Evolutionary conservation across 179 eudicot species (phyloP), one percentile per base, ranked within the genome.

Genomic region (Amaranthus tricolor): DNA sequence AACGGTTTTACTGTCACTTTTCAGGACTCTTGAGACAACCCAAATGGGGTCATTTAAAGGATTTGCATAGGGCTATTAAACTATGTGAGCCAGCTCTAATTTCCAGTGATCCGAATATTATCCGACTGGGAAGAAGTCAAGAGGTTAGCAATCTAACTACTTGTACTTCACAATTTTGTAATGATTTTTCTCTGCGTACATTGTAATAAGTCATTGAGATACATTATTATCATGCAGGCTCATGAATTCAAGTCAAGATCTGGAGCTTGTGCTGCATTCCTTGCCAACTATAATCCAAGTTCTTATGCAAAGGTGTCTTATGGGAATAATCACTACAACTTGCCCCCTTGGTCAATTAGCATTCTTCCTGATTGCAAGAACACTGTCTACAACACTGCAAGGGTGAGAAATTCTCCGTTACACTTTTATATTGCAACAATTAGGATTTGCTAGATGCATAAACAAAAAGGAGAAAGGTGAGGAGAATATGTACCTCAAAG

Each of bases 331-430:
- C 94, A 92, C 80, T 92, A 94, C 75, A 82, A 94, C 70, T 77
- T 94, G 15, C 98, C 98, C 40, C 98, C 98, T 66, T 94, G 98
- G 98, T 94, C 98, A 45, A 85, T 94, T 70, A 94, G 98, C 89
- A 94, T 94, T 76, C 97, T 94, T 78, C 98, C 98, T 17, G 97
- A 92, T 81, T 94, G 98, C 97, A 94, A 92, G 84, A 82, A 92
- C 86, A 89, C 96, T 56, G 94, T 88, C 44, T 92, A 86, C 74
- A 94, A 94, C 82, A 94, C 98, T 52, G 98, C 97, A 70, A 86
- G 96, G 94, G 98, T 94, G 78, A 88, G 90, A 58, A 74, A 19
- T 20, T 6, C 71, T 14, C 49, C 44, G 31, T 50, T 54, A 20
- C 14, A 52, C 10, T 31, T 47, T 62, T 24, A 49, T 58, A 7